phyloP scores from a whole-genome alignment of 2,329 filamentous ascomycete species.

The Juglanconis juglandina region DNA sequence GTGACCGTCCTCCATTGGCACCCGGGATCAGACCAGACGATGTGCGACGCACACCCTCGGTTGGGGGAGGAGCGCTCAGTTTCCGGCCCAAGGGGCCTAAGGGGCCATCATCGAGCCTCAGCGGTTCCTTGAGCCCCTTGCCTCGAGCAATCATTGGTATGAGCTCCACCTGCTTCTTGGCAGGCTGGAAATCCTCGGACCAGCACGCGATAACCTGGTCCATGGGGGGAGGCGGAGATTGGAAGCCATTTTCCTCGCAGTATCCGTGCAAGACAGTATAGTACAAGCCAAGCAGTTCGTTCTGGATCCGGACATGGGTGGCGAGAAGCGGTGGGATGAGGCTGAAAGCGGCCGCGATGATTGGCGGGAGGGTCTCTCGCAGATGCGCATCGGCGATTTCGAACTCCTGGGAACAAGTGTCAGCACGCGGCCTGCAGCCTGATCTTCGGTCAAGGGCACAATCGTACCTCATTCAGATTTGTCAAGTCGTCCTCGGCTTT shows the following conservation, averaged over 20 bases:
- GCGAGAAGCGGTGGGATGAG: constrained; percentile 70
- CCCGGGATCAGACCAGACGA: constrained; percentile 41
- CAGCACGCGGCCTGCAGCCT: constrained; percentile 8
- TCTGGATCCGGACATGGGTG: constrained; percentile 72
- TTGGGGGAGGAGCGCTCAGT: constrained; percentile 17
- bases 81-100: constrained; percentile 22
- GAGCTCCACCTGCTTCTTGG: constrained; percentile 64
- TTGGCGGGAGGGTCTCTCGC: constrained; percentile 64
- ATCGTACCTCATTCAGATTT: constrained; percentile 57
- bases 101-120: constrained; percentile 33
- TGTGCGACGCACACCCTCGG: constrained; percentile 35
- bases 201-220: constrained; percentile 66
- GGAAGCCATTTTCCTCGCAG: constrained; percentile 65
- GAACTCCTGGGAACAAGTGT: constrained; percentile 55
- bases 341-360: constrained; percentile 68
- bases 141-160: constrained; percentile 63
- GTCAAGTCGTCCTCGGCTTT: constrained; percentile 71
- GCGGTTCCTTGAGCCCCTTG: constrained; percentile 57
- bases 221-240: constrained; percentile 69
- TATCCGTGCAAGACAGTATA: constrained; percentile 76
- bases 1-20: constrained; percentile 27
- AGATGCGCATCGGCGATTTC: constrained; percentile 72
- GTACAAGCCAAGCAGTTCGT: constrained; percentile 70
- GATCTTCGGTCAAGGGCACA: neutral
- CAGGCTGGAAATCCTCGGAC: constrained; percentile 59